A percentile compares a stretch with the other conserved stretches of the same genome.
phyloP scores from a whole-genome alignment of 75 land plant species.

The Chamaecyparis obtusa region DNA sequence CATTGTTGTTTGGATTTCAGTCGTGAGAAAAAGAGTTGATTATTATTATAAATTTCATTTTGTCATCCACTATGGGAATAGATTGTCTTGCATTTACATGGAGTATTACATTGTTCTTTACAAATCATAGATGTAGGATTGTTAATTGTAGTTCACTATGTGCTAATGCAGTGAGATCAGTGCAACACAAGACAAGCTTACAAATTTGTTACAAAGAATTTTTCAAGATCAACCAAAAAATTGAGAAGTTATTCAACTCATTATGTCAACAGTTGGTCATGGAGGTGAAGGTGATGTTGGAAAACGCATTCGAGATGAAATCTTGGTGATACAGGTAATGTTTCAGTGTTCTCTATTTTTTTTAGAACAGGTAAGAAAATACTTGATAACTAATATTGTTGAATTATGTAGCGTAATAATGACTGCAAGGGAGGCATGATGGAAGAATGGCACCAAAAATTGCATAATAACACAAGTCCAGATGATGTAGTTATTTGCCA shows the following conservation, averaged over 20 bases:
- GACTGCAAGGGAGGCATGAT: constrained; percentile 76
- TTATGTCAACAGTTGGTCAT: constrained; percentile 59
- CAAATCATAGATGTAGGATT: neutral
- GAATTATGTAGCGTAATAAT: constrained; percentile 52
- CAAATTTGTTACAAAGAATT: constrained; percentile 30
- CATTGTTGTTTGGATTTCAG: neutral
- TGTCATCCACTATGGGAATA: neutral
- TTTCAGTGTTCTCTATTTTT: neutral
- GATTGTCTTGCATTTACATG: neutral
- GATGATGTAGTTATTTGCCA: constrained; percentile 75
- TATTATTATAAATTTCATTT: neutral
- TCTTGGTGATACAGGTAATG: constrained; percentile 62
- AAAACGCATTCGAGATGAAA: constrained; percentile 77
- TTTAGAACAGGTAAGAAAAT: neutral
- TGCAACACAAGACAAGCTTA: constrained; percentile 56
- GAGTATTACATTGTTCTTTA: neutral
- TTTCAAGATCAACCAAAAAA: constrained; percentile 33
- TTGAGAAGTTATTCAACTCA: constrained; percentile 50
- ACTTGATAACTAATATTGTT: neutral
- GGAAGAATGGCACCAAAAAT: constrained; percentile 83
- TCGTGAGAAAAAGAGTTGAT: neutral
- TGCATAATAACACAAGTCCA: constrained; percentile 75
- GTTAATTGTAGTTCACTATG: neutral
- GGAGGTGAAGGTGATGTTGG: constrained; percentile 77
- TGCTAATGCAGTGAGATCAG: constrained; percentile 49